phyloP scores from a whole-genome alignment of 306 rosid genomes.

The Vigna unguiculata region DNA sequence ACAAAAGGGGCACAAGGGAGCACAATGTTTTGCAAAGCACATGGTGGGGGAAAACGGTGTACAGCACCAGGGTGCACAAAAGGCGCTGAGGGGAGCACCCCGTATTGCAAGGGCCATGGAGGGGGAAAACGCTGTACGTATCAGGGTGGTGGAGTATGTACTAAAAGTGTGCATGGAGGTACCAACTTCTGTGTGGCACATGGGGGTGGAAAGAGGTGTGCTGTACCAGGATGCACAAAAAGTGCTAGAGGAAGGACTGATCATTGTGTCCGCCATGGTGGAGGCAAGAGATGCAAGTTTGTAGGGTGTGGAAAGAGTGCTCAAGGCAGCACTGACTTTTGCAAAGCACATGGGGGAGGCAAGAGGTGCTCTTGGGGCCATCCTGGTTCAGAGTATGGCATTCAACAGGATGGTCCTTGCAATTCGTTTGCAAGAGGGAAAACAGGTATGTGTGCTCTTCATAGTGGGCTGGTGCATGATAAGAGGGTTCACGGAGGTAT shows the following conservation, averaged over 20 bases:
- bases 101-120: constrained; percentile 94
- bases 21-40: constrained; percentile 96
- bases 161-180: constrained; percentile 96
- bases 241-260: constrained; percentile 98
- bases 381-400: constrained; percentile 71
- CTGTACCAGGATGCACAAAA: constrained; percentile 84
- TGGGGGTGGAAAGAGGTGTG: constrained; percentile 97
- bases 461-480: constrained; percentile 84
- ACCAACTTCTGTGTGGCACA: constrained; percentile 96
- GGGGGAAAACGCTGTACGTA: constrained; percentile 94
- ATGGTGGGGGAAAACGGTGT: constrained; percentile 95
- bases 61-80: constrained; percentile 90
- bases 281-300: constrained; percentile 90
- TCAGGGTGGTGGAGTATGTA: constrained; percentile 81
- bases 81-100: constrained; percentile 97
- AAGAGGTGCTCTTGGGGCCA: constrained; percentile 96
- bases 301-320: constrained; percentile 95
- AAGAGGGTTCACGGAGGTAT: constrained; percentile 96
- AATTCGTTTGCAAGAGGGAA: constrained; percentile 89
- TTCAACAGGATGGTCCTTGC: constrained; percentile 68
- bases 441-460: constrained; percentile 89
- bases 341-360: constrained; percentile 99
- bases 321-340: constrained; percentile 94
- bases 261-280: constrained; percentile 95
- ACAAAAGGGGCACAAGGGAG: constrained; percentile 98